phyloP scores from a whole-genome alignment of 2,329 filamentous ascomycete genomes.

The Exophiala dermatitidis region DNA sequence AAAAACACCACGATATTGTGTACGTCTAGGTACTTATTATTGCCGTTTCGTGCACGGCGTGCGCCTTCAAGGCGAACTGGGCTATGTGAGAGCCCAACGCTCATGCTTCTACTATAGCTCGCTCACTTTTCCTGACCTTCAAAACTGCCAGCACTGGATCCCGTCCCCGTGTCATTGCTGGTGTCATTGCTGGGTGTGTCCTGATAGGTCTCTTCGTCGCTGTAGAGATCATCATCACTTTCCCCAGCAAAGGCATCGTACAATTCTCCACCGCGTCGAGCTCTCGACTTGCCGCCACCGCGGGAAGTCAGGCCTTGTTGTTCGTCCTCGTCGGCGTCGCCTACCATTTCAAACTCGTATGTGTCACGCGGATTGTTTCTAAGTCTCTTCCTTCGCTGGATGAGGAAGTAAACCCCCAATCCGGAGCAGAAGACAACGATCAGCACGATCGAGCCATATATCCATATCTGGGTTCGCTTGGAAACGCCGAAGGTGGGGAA shows the following conservation, averaged over 20 bases:
- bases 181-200: slow-evolving; percentile 27
- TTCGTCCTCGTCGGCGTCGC: slow-evolving; percentile 66
- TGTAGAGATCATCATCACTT: slow-evolving; percentile 61
- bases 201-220: slow-evolving; percentile 35
- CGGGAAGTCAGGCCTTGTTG: slow-evolving; percentile 34
- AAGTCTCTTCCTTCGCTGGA: slow-evolving; percentile 69
- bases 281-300: slow-evolving; percentile 42
- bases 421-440: slow-evolving; percentile 78
- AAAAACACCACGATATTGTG: too few relatives aligned
- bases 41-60: not conserved
- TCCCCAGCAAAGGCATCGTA: slow-evolving; percentile 97
- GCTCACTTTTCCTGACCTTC: slow-evolving; percentile 19
- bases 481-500: slow-evolving; percentile 87
- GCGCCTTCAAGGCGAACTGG: not conserved
- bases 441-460: slow-evolving; percentile 76
- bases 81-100: not conserved
- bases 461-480: slow-evolving; percentile 84
- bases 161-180: slow-evolving; percentile 23
- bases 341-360: slow-evolving; percentile 91
- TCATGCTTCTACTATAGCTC: not conserved
- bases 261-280: slow-evolving; percentile 70
- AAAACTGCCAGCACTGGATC: slow-evolving; percentile 19
- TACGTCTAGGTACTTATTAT: too few relatives aligned
- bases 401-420: slow-evolving; percentile 72
- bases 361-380: slow-evolving; percentile 68